These are phyloP conservation scores for Pezicula neosporulosa DNA, from an alignment of 2,329 filamentous ascomycete species.

Conservation along the genomic window DNA sequence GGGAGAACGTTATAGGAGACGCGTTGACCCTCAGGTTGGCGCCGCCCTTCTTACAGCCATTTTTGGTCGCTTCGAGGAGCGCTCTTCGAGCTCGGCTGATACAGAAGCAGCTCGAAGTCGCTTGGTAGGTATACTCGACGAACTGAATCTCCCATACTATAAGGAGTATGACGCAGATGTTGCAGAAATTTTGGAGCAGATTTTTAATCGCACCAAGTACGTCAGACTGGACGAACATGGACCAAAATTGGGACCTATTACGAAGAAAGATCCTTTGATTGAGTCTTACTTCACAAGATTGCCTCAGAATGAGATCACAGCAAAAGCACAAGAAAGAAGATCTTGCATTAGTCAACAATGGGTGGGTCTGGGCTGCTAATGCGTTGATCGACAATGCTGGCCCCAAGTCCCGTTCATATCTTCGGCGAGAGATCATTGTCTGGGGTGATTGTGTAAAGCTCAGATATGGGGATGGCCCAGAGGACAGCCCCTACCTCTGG, in stretches of 20 bases:
- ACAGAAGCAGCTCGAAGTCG: slow-evolving; percentile 50
- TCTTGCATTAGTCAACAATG: slow-evolving; percentile 87
- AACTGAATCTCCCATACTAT: slow-evolving; percentile 85
- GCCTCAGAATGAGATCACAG: slow-evolving; percentile 72
- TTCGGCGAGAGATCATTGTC: slow-evolving; percentile 93
- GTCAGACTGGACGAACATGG: slow-evolving; percentile 89
- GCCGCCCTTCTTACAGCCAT: slow-evolving; percentile 66
- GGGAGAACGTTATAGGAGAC: slow-evolving; percentile 74
- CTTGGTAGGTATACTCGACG: slow-evolving; percentile 66
- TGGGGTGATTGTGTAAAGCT: slow-evolving; percentile 99
- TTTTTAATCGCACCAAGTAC: slow-evolving; percentile 95
- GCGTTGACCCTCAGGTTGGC: slow-evolving; percentile 64
- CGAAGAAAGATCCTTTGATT: slow-evolving; percentile 73
- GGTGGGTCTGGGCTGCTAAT: slow-evolving; percentile 98
- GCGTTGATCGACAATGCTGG: slow-evolving; percentile 93
- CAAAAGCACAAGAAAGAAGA: slow-evolving; percentile 73
- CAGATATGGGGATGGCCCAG: slow-evolving; percentile 74
- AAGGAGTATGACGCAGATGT: slow-evolving; percentile 86
- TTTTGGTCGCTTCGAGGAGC: slow-evolving; percentile 64
- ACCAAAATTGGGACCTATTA: slow-evolving; percentile 79
- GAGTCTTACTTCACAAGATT: slow-evolving; percentile 94
- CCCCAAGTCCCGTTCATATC: slow-evolving; percentile 82
- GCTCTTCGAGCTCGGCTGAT: slow-evolving; percentile 43
- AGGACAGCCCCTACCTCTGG: slow-evolving; percentile 94
- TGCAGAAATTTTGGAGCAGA: slow-evolving; percentile 79